These are phyloP conservation scores for Hypholoma sublateritium DNA, from an alignment of 768 basidiomycete species.

Conservation along the genomic window DNA sequence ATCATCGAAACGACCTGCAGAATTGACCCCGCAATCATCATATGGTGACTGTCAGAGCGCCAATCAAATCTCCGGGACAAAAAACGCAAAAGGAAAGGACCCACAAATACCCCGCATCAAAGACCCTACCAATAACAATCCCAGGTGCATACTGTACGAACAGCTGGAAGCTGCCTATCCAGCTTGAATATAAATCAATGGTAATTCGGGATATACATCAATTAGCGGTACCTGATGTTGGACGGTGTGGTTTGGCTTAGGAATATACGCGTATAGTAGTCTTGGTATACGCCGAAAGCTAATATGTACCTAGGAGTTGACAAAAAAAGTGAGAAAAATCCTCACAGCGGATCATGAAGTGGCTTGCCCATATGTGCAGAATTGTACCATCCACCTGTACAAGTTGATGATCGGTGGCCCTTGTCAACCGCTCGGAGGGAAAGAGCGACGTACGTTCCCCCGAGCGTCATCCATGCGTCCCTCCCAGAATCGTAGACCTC, in stretches of 20 bases:
- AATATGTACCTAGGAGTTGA: conserved; percentile 35
- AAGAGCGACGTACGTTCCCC: conserved; percentile 38
- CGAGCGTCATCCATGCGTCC: conserved; percentile 43
- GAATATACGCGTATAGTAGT: conserved; percentile 43
- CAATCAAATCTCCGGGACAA: conserved; percentile 13
- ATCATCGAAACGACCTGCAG: conserved; percentile 41
- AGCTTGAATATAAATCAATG: conserved; percentile 26
- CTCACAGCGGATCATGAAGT: neutral
- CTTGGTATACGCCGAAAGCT: conserved; percentile 49
- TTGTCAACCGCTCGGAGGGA: neutral
- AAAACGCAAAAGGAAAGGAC: conserved; percentile 14
- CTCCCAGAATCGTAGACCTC: conserved; percentile 25
- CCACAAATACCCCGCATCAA: conserved; percentile 51
- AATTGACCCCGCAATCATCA: conserved; percentile 33
- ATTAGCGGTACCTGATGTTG: conserved; percentile 36
- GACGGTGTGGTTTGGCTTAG: conserved; percentile 38
- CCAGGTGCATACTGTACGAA: conserved; percentile 45
- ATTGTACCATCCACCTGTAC: conserved; percentile 41
- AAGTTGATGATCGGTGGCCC: neutral
- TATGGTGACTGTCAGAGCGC: conserved; percentile 27
- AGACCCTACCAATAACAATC: conserved; percentile 38
- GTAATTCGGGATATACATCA: neutral
- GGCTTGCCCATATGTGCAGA: conserved; percentile 45
- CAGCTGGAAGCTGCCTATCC: conserved; percentile 51
- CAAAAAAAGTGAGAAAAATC: neutral